Conservation (phyloP, 2,329 filamentous ascomycete species). For the Fusarium protoensiforme region DNA sequence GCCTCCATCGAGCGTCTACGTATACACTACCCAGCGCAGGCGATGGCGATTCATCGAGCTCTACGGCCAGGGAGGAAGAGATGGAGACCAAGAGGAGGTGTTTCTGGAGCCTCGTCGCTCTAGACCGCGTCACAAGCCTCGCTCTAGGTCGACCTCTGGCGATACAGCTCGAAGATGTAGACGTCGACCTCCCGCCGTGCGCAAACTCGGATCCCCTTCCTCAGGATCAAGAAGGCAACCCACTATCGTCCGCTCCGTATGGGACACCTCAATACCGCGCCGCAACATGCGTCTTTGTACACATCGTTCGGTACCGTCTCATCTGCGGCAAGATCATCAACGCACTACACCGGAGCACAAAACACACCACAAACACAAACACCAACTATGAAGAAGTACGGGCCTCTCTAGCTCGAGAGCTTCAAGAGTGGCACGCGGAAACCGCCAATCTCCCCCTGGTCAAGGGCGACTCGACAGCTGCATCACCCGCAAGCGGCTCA, state of each 20-base stretch:
- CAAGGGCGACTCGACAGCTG: slow-evolving; percentile 32
- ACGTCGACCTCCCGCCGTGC: slow-evolving; percentile 48
- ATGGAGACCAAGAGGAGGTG: slow-evolving; percentile 52
- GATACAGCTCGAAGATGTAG: slow-evolving; percentile 54
- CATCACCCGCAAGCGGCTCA: slow-evolving; percentile 43
- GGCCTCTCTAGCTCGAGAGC: slow-evolving; percentile 40
- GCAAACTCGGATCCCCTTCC: slow-evolving; percentile 29
- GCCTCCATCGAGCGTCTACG: slow-evolving; percentile 52
- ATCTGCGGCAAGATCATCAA: slow-evolving; percentile 54
- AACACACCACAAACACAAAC: slow-evolving; percentile 16
- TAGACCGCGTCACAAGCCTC: slow-evolving; percentile 51
- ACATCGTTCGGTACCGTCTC: slow-evolving; percentile 53
- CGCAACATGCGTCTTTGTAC: slow-evolving; percentile 49
- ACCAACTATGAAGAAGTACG: slow-evolving; percentile 28
- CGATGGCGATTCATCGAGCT: background rate
- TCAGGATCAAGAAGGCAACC: slow-evolving; percentile 22
- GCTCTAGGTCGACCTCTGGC: slow-evolving; percentile 54
- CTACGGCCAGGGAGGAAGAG: slow-evolving; percentile 31
- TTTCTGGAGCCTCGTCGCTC: slow-evolving; percentile 56
- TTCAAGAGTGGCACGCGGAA: slow-evolving; percentile 47
- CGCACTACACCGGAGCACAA: slow-evolving; percentile 46
- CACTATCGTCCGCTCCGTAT: slow-evolving; percentile 27
- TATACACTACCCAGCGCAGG: slow-evolving; percentile 38
- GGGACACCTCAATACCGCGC: slow-evolving; percentile 39
- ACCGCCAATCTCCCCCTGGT: slow-evolving; percentile 43